These are phyloP conservation scores for Fusarium abutilonis DNA, from an alignment of 2,329 filamentous ascomycete genomes.

Conservation along the genomic window DNA sequence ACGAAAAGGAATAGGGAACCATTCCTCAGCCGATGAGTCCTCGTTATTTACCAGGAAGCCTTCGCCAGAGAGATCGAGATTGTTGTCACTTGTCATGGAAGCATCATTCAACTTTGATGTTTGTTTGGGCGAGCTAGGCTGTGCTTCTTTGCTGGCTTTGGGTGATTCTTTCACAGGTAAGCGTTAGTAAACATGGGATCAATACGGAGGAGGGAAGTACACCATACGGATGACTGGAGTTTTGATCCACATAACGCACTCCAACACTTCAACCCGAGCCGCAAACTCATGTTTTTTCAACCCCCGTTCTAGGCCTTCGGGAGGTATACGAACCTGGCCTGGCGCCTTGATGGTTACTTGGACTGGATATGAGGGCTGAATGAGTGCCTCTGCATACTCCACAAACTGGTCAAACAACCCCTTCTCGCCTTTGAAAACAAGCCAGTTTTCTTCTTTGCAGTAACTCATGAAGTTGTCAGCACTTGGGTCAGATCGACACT, in stretches of 20 bases:
- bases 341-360: slow-evolving; percentile 27
- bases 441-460: slow-evolving; percentile 24
- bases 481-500: slow-evolving; percentile 19
- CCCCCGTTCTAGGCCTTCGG: slow-evolving; percentile 33
- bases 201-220: not conserved
- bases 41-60: not conserved
- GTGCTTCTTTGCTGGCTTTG: not conserved
- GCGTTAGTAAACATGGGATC: not conserved
- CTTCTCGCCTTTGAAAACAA: slow-evolving; percentile 40
- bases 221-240: slow-evolving; percentile 21
- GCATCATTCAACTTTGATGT: not conserved
- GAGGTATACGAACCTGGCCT: slow-evolving; percentile 31
- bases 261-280: slow-evolving; percentile 40
- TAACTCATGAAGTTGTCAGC: slow-evolving; percentile 43
- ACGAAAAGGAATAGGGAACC: too few relatives aligned
- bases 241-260: slow-evolving; percentile 42
- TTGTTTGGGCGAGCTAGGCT: not conserved
- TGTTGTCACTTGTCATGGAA: not conserved
- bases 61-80: not conserved
- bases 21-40: not conserved
- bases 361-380: slow-evolving; percentile 5
- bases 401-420: slow-evolving; percentile 35
- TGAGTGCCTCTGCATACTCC: slow-evolving; percentile 23
- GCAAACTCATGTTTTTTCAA: slow-evolving; percentile 30
- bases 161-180: slow-evolving; percentile 1